Evolutionary conservation across 148 eudicot genomes (phyloP).

Genomic region (Heliamphora exappendiculata): DNA sequence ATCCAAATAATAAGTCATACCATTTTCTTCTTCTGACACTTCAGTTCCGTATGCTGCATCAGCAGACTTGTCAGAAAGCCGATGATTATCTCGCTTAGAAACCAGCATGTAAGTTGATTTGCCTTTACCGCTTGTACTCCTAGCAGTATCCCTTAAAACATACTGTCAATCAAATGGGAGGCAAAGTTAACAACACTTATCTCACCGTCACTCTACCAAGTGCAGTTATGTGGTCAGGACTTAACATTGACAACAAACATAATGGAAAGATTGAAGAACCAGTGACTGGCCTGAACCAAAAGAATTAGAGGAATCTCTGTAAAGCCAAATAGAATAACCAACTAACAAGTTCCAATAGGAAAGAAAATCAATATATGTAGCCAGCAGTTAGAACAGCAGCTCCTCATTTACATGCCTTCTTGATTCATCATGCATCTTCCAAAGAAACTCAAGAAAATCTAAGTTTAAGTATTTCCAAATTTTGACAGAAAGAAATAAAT

Average conservation of each 20-base stretch:
- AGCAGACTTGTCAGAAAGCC: conserved; percentile 24
- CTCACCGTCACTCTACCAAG: not conserved
- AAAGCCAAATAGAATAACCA: not conserved
- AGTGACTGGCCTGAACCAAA: not conserved
- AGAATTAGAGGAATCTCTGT: not conserved
- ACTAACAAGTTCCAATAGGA: not conserved
- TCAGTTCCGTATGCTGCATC: conserved; percentile 32
- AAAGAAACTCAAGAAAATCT: not conserved
- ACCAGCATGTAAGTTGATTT: conserved; percentile 44
- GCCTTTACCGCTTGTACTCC: conserved; percentile 54
- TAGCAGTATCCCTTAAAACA: conserved; percentile 53
- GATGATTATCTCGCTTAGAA: conserved; percentile 45
- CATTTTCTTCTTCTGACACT: conserved; percentile 36
- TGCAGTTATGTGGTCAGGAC: not conserved
- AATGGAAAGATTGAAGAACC: not conserved
- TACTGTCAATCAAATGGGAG: conserved; percentile 39
- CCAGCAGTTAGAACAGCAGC: not conserved
- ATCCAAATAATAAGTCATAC: conserved; percentile 24
- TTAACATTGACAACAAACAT: not conserved
- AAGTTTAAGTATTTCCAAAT: not conserved
- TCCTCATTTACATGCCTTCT: not conserved
- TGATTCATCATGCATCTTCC: not conserved
- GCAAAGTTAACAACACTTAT: not conserved
- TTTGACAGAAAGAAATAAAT: not conserved
- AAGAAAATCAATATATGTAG: not conserved